Conservation (phyloP, 2,329 filamentous ascomycete species). For the Chaetomium olivaceum region DNA sequence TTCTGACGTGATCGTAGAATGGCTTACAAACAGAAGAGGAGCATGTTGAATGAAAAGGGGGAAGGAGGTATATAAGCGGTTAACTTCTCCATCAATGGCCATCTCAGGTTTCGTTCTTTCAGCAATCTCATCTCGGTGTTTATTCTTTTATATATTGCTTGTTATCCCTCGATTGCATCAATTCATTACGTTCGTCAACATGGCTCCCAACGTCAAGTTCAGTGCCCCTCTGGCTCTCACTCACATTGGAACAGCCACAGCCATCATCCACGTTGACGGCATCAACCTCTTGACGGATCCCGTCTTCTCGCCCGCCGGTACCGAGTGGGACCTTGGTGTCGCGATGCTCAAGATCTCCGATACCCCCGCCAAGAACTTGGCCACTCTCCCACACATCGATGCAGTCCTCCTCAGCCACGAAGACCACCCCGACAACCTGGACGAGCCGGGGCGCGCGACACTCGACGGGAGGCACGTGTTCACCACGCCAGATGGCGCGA, state of each 20-base stretch:
- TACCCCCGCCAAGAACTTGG: slow-evolving; percentile 40
- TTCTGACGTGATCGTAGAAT: neutral
- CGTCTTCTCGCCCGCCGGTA: slow-evolving; percentile 46
- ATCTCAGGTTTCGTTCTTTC: neutral
- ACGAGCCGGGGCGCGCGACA: slow-evolving; percentile 46
- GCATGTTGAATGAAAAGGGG: neutral
- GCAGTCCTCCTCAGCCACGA: slow-evolving; percentile 53
- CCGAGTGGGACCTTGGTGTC: slow-evolving; percentile 37
- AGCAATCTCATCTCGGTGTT: neutral
- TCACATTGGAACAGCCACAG: slow-evolving; percentile 51
- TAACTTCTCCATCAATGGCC: neutral
- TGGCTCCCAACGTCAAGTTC: slow-evolving; percentile 20
- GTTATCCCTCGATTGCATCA: too few relatives aligned
- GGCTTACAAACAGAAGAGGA: slow-evolving; percentile 3
- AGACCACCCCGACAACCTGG: slow-evolving; percentile 53
- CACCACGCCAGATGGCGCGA: slow-evolving; percentile 48
- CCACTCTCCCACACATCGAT: slow-evolving; percentile 47
- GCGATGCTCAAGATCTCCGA: slow-evolving; percentile 37
- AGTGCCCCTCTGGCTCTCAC: slow-evolving; percentile 39
- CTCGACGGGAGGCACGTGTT: slow-evolving; percentile 49
- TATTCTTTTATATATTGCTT: neutral
- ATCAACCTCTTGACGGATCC: slow-evolving; percentile 49
- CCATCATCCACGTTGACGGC: slow-evolving; percentile 47
- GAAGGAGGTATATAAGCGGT: neutral
- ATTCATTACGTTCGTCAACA: neutral